Evolutionary conservation across 2,329 filamentous ascomycete species (phyloP).

Genomic region (Cordyceps javanica): DNA sequence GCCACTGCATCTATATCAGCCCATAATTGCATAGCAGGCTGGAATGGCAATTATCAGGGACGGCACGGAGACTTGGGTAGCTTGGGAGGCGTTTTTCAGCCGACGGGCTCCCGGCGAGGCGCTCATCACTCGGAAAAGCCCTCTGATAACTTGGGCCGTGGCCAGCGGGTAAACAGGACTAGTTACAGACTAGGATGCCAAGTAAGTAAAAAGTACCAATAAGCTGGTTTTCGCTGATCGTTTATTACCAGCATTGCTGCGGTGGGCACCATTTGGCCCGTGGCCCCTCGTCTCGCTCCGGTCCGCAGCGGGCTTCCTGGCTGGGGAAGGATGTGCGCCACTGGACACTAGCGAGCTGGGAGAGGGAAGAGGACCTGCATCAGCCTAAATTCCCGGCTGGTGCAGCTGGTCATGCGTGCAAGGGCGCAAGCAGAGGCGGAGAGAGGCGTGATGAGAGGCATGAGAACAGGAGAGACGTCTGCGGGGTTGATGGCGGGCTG

Average conservation of each 20-base stretch:
- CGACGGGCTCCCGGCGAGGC: too few species aligned
- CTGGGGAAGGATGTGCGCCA: slow-evolving; percentile 10
- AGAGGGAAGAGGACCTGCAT: background rate
- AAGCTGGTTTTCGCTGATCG: too few species aligned
- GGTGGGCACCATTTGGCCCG: slow-evolving; percentile 5
- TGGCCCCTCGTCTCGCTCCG: slow-evolving; percentile 8
- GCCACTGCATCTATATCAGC: slow-evolving; percentile 1
- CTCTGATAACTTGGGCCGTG: too few species aligned
- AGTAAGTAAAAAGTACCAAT: too few species aligned
- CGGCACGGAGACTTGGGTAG: too few species aligned
- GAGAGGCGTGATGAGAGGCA: slow-evolving; percentile 1
- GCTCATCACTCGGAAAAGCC: too few species aligned
- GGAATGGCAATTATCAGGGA: background rate
- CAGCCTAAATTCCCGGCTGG: background rate
- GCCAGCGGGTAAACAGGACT: too few species aligned
- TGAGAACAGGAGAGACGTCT: background rate
- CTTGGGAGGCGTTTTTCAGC: background rate
- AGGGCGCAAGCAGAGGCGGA: background rate
- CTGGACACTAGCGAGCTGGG: background rate
- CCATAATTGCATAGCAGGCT: background rate
- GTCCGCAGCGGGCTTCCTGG: slow-evolving; percentile 4
- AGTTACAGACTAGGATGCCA: too few species aligned
- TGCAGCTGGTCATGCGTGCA: background rate
- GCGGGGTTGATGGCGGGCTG: background rate
- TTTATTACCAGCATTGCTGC: too few species aligned